These are phyloP conservation scores for Blastomyces parvus DNA, from an alignment of 2,329 filamentous ascomycete genomes.

Conservation along the genomic window DNA sequence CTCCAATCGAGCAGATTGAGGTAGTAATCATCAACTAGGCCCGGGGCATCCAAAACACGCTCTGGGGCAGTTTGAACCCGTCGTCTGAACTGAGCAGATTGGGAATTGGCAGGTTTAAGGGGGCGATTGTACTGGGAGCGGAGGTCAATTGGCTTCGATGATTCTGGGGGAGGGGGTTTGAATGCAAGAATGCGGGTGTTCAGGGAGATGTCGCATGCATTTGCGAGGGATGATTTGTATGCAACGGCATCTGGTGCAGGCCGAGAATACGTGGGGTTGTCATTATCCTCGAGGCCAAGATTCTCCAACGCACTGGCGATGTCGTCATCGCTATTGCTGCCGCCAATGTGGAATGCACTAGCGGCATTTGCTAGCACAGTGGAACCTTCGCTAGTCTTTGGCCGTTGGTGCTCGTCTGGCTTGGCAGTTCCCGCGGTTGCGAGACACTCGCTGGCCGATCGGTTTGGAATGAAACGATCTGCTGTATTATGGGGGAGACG, in stretches of 20 bases:
- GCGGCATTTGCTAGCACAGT: slow-evolving; percentile 66
- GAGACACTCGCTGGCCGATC: slow-evolving; percentile 79
- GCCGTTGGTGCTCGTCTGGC: slow-evolving; percentile 65
- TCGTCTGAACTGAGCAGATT: slow-evolving; percentile 77
- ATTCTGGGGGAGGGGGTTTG: slow-evolving; percentile 97
- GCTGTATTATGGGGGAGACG: slow-evolving; percentile 59
- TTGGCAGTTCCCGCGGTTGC: slow-evolving; percentile 73
- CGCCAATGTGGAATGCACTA: slow-evolving; percentile 54
- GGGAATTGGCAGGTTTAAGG: slow-evolving; percentile 63
- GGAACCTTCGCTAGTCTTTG: slow-evolving; percentile 70
- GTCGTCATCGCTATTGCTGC: slow-evolving; percentile 58
- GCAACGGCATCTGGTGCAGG: slow-evolving; percentile 79
- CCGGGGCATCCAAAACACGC: slow-evolving; percentile 89
- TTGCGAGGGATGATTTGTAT: slow-evolving; percentile 83
- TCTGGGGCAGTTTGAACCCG: slow-evolving; percentile 91
- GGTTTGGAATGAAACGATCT: slow-evolving; percentile 95
- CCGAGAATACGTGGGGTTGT: slow-evolving; percentile 61
- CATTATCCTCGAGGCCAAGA: slow-evolving; percentile 66
- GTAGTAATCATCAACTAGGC: slow-evolving; percentile 96
- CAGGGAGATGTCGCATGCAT: slow-evolving; percentile 82
- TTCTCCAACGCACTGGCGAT: slow-evolving; percentile 68
- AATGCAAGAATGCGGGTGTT: slow-evolving; percentile 95
- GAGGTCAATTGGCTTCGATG: slow-evolving; percentile 94
- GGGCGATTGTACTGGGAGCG: slow-evolving; percentile 97
- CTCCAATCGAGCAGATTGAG: slow-evolving; percentile 98